phyloP scores from a whole-genome alignment of 192 early-diverging fungal genomes.

The Spinellus fusiger region DNA sequence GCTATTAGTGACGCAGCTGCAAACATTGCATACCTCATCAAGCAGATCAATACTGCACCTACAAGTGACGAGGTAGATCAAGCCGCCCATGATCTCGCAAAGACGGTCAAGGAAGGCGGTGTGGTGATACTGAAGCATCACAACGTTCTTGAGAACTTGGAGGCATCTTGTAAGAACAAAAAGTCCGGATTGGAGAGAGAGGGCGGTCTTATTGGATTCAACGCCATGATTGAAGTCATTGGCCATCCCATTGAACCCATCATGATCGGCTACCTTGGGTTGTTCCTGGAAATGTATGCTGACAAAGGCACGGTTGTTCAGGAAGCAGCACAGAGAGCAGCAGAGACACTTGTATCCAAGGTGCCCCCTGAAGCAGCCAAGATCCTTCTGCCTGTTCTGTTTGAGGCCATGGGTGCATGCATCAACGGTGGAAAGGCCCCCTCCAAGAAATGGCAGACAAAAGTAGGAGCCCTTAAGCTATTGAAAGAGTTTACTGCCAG shows the following conservation, averaged over 20 bases:
- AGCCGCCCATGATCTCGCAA: constrained; percentile 40
- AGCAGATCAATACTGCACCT: constrained; percentile 38
- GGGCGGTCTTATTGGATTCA: constrained; percentile 57
- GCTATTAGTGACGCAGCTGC: constrained; percentile 15
- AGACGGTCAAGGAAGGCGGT: constrained; percentile 41
- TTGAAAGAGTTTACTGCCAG: constrained; percentile 34
- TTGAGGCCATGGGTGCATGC: constrained; percentile 40
- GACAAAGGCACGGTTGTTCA: constrained; percentile 46
- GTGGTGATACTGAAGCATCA: constrained; percentile 49
- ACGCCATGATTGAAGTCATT: constrained; percentile 54
- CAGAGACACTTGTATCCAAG: constrained; percentile 29
- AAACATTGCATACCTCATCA: constrained; percentile 31
- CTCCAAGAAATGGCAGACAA: constrained; percentile 76
- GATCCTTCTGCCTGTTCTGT: constrained; percentile 56
- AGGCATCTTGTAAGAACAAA: constrained; percentile 57
- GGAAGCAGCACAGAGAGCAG: constrained; percentile 41
- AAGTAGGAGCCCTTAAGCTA: constrained; percentile 50
- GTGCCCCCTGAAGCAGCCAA: constrained; percentile 41
- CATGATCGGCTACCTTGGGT: constrained; percentile 50
- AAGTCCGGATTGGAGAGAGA: constrained; percentile 57
- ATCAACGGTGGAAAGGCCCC: constrained; percentile 25
- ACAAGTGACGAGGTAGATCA: constrained; percentile 45
- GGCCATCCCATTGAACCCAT: constrained; percentile 59
- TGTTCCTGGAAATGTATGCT: constrained; percentile 52
- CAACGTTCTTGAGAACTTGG: constrained; percentile 50